Evolutionary conservation across 352 stramenopile genomes (phyloP).

Genomic region (Globisporangium polare): DNA sequence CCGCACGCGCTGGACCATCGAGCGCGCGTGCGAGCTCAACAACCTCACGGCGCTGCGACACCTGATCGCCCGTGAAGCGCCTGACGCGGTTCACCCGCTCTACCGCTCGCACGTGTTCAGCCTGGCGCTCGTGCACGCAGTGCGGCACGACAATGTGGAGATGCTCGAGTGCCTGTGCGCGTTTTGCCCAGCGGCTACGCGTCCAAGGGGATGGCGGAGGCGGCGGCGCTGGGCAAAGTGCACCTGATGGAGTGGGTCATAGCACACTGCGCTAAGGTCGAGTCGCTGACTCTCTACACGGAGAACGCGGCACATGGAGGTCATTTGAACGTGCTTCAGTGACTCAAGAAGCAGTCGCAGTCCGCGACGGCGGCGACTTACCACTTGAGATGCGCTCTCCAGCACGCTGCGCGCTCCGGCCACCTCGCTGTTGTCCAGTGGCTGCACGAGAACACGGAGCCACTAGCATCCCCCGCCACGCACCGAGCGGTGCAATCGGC

Average conservation of each 20-base stretch:
- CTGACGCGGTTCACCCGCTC: background rate
- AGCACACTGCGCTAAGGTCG: background rate
- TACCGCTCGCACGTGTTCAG: conserved; percentile 3
- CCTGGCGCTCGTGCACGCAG: background rate
- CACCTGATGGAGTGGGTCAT: background rate
- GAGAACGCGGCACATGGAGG: background rate
- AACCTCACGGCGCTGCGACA: background rate
- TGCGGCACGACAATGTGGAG: background rate
- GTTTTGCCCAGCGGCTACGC: background rate
- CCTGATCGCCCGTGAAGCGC: background rate
- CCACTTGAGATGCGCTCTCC: background rate
- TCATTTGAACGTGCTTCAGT: background rate
- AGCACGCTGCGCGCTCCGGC: background rate
- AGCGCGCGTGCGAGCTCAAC: background rate
- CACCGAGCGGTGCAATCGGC: no score
- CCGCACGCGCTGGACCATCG: background rate
- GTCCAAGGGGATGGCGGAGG: background rate
- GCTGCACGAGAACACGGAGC: background rate
- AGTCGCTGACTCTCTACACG: background rate
- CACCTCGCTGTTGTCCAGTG: background rate
- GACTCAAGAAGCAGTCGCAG: background rate
- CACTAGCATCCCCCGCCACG: no score
- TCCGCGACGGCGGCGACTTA: background rate
- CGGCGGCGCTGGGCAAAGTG: background rate
- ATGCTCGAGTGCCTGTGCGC: background rate